Base-by-base conservation (phyloP, 129 eudicot species). In the Flaveria ramosissima region DNA sequence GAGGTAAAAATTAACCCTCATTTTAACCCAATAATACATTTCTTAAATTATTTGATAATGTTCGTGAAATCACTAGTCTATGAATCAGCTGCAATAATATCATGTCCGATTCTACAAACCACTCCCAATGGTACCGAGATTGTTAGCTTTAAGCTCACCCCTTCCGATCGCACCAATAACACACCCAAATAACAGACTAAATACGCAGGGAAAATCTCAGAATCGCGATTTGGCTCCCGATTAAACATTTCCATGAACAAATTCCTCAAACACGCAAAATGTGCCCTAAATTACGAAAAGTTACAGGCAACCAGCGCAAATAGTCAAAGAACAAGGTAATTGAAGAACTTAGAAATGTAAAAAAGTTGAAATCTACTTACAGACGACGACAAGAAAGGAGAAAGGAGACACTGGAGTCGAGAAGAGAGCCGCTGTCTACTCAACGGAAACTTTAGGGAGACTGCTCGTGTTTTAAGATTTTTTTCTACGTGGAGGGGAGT, bases 221-320 rank as follows among this genome's bases (percentile, higher is more conserved):
- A 39, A 53, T 24, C 41, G 20, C 42, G 43, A 67, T 67, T 52
- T 27, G 30, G 42, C 66, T 77, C 67, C 52, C 41, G 17, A 70
- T 12, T 60, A 60, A 19, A 59, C 70, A 32, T 59, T 78, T 78
- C 15, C 19, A 32, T 70, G 30, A 78, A 16, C 10, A 17, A 59
- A 70, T 43, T 78, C 52, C 16, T 45, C 62, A 59, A 70, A 70
- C 16, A 69, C n/a, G 27, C 27, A 32, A 46, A 70, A 59, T 60
- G 72, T 78, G 65, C 82, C 82, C 82, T 71, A 71, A 78, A 59
- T 78, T 70, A 24, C 4, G 23, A 48, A 4, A 47, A 57, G 21
- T 20, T 45, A 70, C 42, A 43, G 47, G 23, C 48, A 30, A 2
- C 11, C 1, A 78, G 30, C 19, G 16, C 26, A 64, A 32, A 64